These are phyloP conservation scores for Amanita subjunquillea DNA, from an alignment of 768 basidiomycete genomes.

Conservation along the genomic window DNA sequence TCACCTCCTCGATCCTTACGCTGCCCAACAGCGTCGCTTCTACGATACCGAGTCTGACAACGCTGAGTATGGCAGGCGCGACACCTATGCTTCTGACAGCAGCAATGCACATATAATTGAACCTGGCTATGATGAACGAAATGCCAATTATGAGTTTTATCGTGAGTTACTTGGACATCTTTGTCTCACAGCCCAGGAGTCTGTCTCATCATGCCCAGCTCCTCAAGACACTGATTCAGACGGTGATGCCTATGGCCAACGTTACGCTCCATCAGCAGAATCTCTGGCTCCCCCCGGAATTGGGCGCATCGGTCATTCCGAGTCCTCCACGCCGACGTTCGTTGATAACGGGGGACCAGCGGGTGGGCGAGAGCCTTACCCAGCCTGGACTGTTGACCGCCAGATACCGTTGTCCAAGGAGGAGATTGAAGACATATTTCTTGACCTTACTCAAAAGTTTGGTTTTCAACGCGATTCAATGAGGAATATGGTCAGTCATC, in stretches of 20 bases:
- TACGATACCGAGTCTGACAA: slow-evolving; percentile 74
- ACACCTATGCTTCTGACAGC: slow-evolving; percentile 62
- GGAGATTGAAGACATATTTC: slow-evolving; percentile 97
- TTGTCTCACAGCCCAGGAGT: slow-evolving; percentile 11
- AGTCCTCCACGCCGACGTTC: slow-evolving; percentile 67
- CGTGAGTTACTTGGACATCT: slow-evolving; percentile 24
- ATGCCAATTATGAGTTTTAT: slow-evolving; percentile 54
- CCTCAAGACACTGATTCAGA: slow-evolving; percentile 83
- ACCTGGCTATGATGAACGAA: slow-evolving; percentile 54
- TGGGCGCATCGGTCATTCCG: slow-evolving; percentile 45
- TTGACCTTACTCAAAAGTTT: slow-evolving; percentile 97
- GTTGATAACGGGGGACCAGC: slow-evolving; percentile 47
- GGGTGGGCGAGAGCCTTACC: slow-evolving; percentile 75
- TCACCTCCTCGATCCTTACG: slow-evolving; percentile 62
- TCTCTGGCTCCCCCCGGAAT: slow-evolving; percentile 48
- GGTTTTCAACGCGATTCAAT: slow-evolving; percentile 94
- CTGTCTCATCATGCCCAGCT: slow-evolving; percentile 30
- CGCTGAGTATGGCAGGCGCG: slow-evolving; percentile 52
- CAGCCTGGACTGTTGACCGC: slow-evolving; percentile 88
- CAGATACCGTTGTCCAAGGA: slow-evolving; percentile 98
- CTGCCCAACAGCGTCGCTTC: slow-evolving; percentile 35
- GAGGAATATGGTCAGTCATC: slow-evolving; percentile 75
- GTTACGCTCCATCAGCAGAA: slow-evolving; percentile 66
- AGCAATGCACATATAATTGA: slow-evolving; percentile 57
- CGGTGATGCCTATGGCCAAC: slow-evolving; percentile 59